These are phyloP conservation scores for Salicornia ramosissima DNA, from an alignment of 148 eudicot genomes.

Conservation along the genomic window DNA sequence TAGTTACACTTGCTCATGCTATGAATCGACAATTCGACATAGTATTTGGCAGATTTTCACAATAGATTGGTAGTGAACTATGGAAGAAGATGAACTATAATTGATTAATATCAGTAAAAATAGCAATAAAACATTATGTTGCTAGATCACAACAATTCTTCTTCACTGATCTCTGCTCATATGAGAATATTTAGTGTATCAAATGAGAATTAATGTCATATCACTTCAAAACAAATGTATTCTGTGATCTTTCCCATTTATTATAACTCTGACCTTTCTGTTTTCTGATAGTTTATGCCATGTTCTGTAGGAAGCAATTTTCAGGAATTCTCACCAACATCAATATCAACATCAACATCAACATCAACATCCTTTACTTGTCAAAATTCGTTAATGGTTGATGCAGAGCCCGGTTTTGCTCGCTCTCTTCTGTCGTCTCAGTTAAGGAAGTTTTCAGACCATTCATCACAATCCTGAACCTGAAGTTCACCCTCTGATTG, in stretches of 20 bases:
- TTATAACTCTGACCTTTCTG: neutral
- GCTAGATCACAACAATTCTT: too few relatives aligned
- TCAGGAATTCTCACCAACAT: slow-evolving; percentile 28
- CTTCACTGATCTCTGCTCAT: neutral
- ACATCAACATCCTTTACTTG: slow-evolving; percentile 39
- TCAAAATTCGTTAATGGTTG: slow-evolving; percentile 45
- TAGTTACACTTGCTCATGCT: too few relatives aligned
- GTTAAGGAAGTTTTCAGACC: slow-evolving; percentile 33
- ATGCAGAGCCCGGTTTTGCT: slow-evolving; percentile 55
- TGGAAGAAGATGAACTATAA: too few relatives aligned
- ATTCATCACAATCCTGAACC: slow-evolving; percentile 30
- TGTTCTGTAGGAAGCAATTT: slow-evolving; percentile 37
- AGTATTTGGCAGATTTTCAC: too few relatives aligned
- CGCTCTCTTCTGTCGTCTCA: slow-evolving; percentile 97
- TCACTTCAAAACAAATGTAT: too few relatives aligned
- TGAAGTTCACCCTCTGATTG: slow-evolving; percentile 19
- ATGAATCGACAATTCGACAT: too few relatives aligned
- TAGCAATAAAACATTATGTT: too few relatives aligned
- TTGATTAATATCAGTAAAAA: too few relatives aligned
- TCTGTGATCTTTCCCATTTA: too few relatives aligned
- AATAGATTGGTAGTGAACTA: too few relatives aligned
- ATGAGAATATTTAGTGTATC: neutral
- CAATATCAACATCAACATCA: slow-evolving; percentile 20
- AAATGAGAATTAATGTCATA: neutral
- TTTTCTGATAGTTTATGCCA: slow-evolving; percentile 6